Evolutionary conservation across 768 basidiomycete genomes (phyloP), one percentile per base, ranked within the genome.

Genomic region (Hygrophoropsis aurantiaca): DNA sequence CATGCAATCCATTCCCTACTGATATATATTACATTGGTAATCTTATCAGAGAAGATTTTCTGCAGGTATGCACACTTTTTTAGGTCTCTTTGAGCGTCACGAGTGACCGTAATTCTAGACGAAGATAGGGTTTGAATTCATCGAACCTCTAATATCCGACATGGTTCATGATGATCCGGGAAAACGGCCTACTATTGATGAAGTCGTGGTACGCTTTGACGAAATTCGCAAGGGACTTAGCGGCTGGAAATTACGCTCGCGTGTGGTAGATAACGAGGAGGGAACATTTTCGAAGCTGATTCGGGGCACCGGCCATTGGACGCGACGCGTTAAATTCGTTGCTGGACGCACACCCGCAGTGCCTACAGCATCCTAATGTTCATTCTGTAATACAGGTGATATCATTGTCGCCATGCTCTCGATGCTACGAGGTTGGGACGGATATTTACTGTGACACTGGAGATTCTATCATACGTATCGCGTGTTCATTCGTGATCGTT

Each of bases 121-220:
- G 5, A 16, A 4, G 16, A 2, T 23, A 2, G 51, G 54, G 1
- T 44, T 70, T 11, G 54, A 59, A 1, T 73, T 74, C 34, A 57
- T 75, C 58, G 24, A 42, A 26, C 58, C 61, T 1, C 54, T 74
- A 3, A 49, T 74, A 10, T 39, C 51, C 0, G 64, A 62, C 11
- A 74, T 78, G 75, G 55, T 65, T 1, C 62, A 67, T 9, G 49
- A 56, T 3, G 68, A 74, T 25, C 72, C 72, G 0, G 19, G 48
- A 0, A 60, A 66, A 41, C 62, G 73, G n/a, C 72, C 72, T 0
- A 68, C 53, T 0, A 72, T 71, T 41, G 65, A 73, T n/a, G 53
- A 66, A 23, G 69, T 69, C 3, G 64, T 72, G 0, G 5, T 33
- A 0, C 61, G 64, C 0, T 69, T 73, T 38, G 44, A 51, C 2